phyloP scores from a whole-genome alignment of 345 rosid species.

The Chamaenerion angustifolium region DNA sequence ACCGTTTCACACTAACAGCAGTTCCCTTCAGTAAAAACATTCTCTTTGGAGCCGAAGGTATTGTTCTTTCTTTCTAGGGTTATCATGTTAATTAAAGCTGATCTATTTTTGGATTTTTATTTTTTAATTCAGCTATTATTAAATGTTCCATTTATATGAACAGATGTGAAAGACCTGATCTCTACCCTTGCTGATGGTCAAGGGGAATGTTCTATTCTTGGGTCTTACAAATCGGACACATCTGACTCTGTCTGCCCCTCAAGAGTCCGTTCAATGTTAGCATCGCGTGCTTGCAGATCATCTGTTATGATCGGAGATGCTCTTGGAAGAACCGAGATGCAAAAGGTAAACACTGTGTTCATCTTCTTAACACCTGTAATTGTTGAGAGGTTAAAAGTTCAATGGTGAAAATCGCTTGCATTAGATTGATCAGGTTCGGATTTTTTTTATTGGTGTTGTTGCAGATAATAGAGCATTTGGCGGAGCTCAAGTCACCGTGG shows the following conservation, averaged over 20 bases:
- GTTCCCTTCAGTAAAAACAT: constrained; percentile 90
- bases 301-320: constrained; percentile 87
- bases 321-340: constrained; percentile 75
- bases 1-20: constrained; percentile 55
- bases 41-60: constrained; percentile 94
- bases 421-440: not conserved
- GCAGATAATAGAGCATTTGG: constrained; percentile 76
- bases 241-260: constrained; percentile 73
- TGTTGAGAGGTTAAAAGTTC: not conserved
- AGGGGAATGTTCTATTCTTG: constrained; percentile 65
- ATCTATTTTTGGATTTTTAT: not conserved
- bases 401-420: too few species aligned
- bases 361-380: not conserved
- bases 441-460: not conserved
- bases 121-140: too few species aligned
- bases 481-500: constrained; percentile 88
- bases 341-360: constrained; percentile 37
- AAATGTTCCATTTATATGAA: constrained; percentile 1
- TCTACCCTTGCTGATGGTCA: constrained; percentile 68
- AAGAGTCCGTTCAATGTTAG: constrained; percentile 85
- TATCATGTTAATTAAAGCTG: not conserved
- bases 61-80: not conserved
- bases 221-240: constrained; percentile 68
- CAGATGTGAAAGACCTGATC: constrained; percentile 88
- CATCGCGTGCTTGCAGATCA: constrained; percentile 85